phyloP scores from a whole-genome alignment of 768 basidiomycete genomes.

The Flagelloscypha sp. region DNA sequence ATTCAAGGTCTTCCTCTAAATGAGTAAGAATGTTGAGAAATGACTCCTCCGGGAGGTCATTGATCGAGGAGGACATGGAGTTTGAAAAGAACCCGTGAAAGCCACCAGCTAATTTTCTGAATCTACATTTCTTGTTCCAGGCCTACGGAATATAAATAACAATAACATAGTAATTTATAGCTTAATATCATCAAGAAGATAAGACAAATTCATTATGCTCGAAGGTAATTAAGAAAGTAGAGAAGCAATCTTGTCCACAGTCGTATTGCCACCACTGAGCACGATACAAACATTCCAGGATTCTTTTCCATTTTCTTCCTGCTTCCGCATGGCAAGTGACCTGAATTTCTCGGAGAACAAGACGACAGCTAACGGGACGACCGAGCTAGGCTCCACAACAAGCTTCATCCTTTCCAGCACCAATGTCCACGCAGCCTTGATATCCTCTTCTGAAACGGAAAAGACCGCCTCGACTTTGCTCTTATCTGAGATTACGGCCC shows the following conservation, averaged over 20 bases:
- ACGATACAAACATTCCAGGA: slow-evolving; percentile 10
- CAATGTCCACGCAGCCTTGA: slow-evolving; percentile 6
- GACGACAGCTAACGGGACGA: slow-evolving; percentile 8
- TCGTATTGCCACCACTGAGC: slow-evolving; percentile 10
- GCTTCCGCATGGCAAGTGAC: slow-evolving; percentile 7
- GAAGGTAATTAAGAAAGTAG: too few relatives aligned
- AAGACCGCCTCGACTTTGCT: slow-evolving; percentile 6
- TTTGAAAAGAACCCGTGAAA: too few relatives aligned
- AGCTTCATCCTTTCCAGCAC: slow-evolving; percentile 10
- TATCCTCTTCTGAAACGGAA: slow-evolving; percentile 8
- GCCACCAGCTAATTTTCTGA: too few relatives aligned
- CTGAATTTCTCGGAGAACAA: slow-evolving; percentile 10
- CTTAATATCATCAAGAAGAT: too few relatives aligned
- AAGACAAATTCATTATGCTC: too few relatives aligned
- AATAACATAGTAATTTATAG: too few relatives aligned
- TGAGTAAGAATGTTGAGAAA: too few relatives aligned
- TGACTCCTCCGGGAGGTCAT: too few relatives aligned
- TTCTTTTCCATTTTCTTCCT: slow-evolving; percentile 7
- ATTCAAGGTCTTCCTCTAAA: too few relatives aligned
- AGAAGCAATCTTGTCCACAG: slow-evolving; percentile 12
- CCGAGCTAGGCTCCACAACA: slow-evolving; percentile 9
- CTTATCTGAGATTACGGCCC: slow-evolving; percentile 9
- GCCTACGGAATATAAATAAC: too few relatives aligned
- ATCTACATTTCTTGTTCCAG: too few relatives aligned
- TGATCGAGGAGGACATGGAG: too few relatives aligned